Base-by-base conservation (phyloP, 805 yeast species). In the Metschnikowia gelsemii region DNA sequence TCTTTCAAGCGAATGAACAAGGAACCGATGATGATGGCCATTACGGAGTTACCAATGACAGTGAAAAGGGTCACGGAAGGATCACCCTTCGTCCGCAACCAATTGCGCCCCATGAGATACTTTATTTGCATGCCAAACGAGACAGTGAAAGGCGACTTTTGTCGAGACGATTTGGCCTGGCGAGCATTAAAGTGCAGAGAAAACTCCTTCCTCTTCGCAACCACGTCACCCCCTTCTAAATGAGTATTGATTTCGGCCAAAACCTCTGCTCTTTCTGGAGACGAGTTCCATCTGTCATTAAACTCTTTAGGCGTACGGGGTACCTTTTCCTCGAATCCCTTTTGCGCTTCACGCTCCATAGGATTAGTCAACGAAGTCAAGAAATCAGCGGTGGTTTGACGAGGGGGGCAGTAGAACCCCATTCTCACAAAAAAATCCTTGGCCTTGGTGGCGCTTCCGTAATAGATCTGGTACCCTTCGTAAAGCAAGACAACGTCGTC, bases 321-420 rank as follows among this genome's bases (percentile, higher is more conserved):
- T 9, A 79, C 76, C 39, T 57, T 66, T 26, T 60, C 59, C 54
- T 76, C 79, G 42, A 50, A 70, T 7, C 83, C 86, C 12, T 66
- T 63, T 36, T 55, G 61, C 14, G 55, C 57, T n/a, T 72, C 63
- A 62, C 85, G 72, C 45, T 80, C 84, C 18, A 70, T 71, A n/a
- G 82, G 84, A 58, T 80, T 82, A 14, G 87, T 81, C 33, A 81
- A 73, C 2, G 84, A 71, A 14, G 87, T 80, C 52, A 81, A 71
- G 56, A 70, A 81, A 57, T 81, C 87, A 4, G 84, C 78, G 35
- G 85, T 79, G 3, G 85, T 77, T 70, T 79, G 81, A 66, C 86
- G 73, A 35, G 68, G 64, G 28, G 80, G 78, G 55, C 81, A 79
- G 17, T 69, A 63, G 66, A 67, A 81, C 30, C 87, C 87, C 84